Evolutionary conservation across 2,329 filamentous ascomycete species (phyloP).

Genomic region (Ceratocystiopsis minuta): DNA sequence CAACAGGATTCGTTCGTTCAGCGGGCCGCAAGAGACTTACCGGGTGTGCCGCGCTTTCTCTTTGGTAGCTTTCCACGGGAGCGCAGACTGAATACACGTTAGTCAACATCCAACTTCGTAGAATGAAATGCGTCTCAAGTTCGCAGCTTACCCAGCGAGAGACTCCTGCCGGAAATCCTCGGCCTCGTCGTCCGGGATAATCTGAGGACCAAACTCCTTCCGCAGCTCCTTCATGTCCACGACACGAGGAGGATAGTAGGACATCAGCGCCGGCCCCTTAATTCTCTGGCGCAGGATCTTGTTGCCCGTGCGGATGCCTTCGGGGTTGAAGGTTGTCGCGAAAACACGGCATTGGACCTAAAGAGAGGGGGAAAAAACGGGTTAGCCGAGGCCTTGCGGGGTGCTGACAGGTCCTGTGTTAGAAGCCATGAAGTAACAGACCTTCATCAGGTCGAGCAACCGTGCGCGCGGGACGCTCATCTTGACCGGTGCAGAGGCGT

Average conservation of each 20-base stretch:
- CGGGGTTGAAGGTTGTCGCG: conserved; percentile 77
- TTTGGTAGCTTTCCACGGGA: conserved; percentile 74
- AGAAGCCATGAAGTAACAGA: conserved; percentile 14
- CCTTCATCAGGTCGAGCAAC: conserved; percentile 62
- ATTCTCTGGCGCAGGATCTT: conserved; percentile 81
- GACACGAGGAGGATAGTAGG: conserved; percentile 72
- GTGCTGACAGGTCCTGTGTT: not conserved
- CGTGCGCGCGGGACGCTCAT: conserved; percentile 46
- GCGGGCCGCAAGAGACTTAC: not conserved
- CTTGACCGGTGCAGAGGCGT: conserved; percentile 14
- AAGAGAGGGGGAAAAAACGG: not conserved
- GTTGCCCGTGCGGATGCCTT: conserved; percentile 66
- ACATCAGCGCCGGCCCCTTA: conserved; percentile 60
- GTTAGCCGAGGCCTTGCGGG: not conserved
- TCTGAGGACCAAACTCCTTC: conserved; percentile 45
- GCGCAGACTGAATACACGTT: conserved; percentile 37
- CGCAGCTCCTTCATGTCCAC: conserved; percentile 58
- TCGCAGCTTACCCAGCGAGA: conserved; percentile 39
- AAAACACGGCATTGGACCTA: conserved; percentile 87
- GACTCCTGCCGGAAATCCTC: conserved; percentile 68
- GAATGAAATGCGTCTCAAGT: not conserved
- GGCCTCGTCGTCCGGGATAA: conserved; percentile 53
- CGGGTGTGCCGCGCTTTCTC: conserved; percentile 49
- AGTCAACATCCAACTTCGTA: not conserved
- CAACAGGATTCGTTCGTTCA: too few species aligned